phyloP scores from a whole-genome alignment of 108 stramenopile genomes.

The Asterionellopsis glacialis region DNA sequence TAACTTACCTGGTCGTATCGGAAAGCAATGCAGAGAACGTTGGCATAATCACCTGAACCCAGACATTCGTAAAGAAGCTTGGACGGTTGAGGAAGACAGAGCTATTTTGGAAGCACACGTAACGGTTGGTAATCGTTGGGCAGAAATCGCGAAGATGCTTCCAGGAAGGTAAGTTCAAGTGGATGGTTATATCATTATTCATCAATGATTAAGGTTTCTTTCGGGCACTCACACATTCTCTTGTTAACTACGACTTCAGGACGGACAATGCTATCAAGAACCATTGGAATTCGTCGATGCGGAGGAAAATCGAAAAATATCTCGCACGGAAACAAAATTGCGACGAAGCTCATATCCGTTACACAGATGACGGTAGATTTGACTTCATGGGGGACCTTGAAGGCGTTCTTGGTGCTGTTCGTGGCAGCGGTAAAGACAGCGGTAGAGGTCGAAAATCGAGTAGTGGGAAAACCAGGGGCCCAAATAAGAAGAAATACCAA shows the following conservation, averaged over 20 bases:
- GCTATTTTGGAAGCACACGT: slow-evolving; percentile 76
- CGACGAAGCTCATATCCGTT: slow-evolving; percentile 35
- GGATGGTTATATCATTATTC: not conserved
- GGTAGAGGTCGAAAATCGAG: not conserved
- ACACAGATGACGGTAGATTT: slow-evolving; percentile 74
- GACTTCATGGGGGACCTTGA: slow-evolving; percentile 84
- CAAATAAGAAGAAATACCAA: not conserved
- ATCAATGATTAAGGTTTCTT: not conserved
- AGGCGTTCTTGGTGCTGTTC: slow-evolving; percentile 72
- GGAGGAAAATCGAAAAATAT: slow-evolving; percentile 83
- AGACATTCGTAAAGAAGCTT: slow-evolving; percentile 80
- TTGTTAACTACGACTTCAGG: slow-evolving; percentile 15
- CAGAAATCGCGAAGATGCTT: slow-evolving; percentile 86
- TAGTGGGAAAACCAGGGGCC: not conserved
- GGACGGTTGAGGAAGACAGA: slow-evolving; percentile 87
- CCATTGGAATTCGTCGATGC: slow-evolving; percentile 95
- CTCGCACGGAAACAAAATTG: slow-evolving; percentile 49
- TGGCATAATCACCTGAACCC: slow-evolving; percentile 99
- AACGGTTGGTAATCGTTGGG: slow-evolving; percentile 89
- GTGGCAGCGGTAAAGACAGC: slow-evolving; percentile 20
- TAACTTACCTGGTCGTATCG: slow-evolving; percentile 82
- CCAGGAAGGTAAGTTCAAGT: slow-evolving; percentile 50
- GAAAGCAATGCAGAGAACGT: slow-evolving; percentile 99
- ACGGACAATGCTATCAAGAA: slow-evolving; percentile 99
- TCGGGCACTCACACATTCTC: not conserved